Evolutionary conservation across 2,329 filamentous ascomycete genomes (phyloP), one percentile per base, ranked within the genome.

Genomic region (Beauveria sp.): DNA sequence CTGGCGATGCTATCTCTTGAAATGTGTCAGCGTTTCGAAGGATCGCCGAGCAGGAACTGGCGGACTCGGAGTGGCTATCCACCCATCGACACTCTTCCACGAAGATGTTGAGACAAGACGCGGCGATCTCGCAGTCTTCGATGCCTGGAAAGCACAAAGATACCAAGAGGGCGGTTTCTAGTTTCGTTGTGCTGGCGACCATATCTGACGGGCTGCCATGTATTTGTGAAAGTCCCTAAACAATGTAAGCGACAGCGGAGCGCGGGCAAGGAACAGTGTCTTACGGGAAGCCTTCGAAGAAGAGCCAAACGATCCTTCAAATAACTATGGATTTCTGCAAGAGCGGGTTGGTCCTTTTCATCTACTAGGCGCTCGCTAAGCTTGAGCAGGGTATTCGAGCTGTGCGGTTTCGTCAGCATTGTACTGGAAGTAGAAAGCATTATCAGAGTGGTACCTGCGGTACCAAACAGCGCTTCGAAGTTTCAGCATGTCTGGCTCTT

Each of bases 111-210:
- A 88, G 83, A 66, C 83, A 86, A 16, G 79, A 80, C 1, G 84
- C 88, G 9, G 87, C 85, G 16, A 85, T 74, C 66, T 86, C 85
- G 67, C 87, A 89, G 8, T 80, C 83, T 52, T 87, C 84, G 42
- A 89, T 81, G 63, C 87, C 84, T 7, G 84, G 79, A 18, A 86
- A 88, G 68, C 86, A 89, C 8, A 89, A 77, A 1, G 84, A 82
- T 10, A 88, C 80, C 5, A 89, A 73, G 46, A 89, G 79, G 1
- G 84, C 77, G 0, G 84, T 87, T 72, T 89, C 87, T 5, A 86
- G 75, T 66, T 80, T 84, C 7, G 78, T 80, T 5, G 78, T 79
- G 16, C 82, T 79, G 18, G 76, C 75, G 26, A 77, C 77, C 38
- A 84, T 77, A 66, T 88, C 83, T 1, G 79, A 73, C 22, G 84